Evolutionary conservation across 371 early-diverging fungal species (phyloP).

Genomic region (Mucor irregularis): DNA sequence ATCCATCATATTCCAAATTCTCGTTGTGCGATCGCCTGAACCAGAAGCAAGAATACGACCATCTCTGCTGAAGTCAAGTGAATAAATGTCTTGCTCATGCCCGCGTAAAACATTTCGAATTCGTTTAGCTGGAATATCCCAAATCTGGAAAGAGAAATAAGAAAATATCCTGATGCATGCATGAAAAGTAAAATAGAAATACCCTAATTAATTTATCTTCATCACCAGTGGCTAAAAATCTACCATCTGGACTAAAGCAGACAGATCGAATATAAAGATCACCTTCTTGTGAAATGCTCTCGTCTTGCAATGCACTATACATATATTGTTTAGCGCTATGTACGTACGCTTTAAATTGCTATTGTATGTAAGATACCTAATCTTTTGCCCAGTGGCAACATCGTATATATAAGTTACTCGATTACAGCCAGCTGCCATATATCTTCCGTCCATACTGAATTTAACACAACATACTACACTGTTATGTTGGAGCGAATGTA

Average conservation of each 20-base stretch:
- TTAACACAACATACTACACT: conserved; percentile 96
- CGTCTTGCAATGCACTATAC: conserved; percentile 77
- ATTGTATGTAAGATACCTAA: too few relatives aligned
- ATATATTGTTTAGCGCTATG: neutral
- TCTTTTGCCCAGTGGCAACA: conserved; percentile 59
- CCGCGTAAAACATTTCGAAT: conserved; percentile 77
- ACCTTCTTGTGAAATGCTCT: conserved; percentile 65
- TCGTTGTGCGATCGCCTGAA: conserved; percentile 91
- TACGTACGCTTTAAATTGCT: too few relatives aligned
- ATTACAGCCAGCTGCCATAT: conserved; percentile 94
- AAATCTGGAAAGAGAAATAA: conserved; percentile 54
- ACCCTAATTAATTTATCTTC: conserved; percentile 95
- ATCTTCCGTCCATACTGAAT: conserved; percentile 87
- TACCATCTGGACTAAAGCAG: conserved; percentile 95
- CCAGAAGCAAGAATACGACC: conserved; percentile 92
- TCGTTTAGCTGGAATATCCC: conserved; percentile 74
- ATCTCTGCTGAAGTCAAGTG: conserved; percentile 93
- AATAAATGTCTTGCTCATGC: conserved; percentile 97
- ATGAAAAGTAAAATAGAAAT: conserved; percentile 15
- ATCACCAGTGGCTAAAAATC: conserved; percentile 93
- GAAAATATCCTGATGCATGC: neutral
- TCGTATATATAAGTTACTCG: conserved; percentile 86
- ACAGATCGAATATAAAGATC: conserved; percentile 96
- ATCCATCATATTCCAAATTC: conserved; percentile 86
- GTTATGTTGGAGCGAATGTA: conserved; percentile 80